phyloP scores from a whole-genome alignment of 2,329 filamentous ascomycete genomes.

The Colletotrichum sp. region DNA sequence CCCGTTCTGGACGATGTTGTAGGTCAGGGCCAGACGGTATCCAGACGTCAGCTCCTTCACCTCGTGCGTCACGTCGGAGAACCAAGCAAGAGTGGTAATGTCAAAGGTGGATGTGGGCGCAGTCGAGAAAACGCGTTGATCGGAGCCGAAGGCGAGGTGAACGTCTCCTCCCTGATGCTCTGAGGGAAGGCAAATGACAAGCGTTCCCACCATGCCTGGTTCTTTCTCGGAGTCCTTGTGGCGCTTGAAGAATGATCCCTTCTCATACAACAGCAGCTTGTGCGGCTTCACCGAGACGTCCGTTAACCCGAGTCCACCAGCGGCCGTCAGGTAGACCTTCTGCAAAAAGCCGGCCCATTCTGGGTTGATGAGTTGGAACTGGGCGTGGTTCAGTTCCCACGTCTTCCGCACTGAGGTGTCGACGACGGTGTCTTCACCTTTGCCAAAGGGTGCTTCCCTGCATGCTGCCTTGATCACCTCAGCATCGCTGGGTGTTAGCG shows the following conservation, averaged over 20 bases:
- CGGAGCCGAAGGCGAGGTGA: conserved; percentile 36
- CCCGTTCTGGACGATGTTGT: conserved; percentile 47
- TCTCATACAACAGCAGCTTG: conserved; percentile 51
- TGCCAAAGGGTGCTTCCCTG: conserved; percentile 22
- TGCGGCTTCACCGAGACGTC: conserved; percentile 35
- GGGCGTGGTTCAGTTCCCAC: conserved; percentile 39
- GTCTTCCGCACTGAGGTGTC: conserved; percentile 42
- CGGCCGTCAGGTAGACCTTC: conserved; percentile 6
- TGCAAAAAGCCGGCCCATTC: conserved; percentile 36
- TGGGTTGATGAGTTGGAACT: conserved; percentile 41
- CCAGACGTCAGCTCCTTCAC: conserved; percentile 45
- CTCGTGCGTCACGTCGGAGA: conserved; percentile 54
- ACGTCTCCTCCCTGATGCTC: conserved; percentile 48
- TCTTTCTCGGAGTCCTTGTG: conserved; percentile 51
- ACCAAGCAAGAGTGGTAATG: conserved; percentile 42
- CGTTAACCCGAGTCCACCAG: conserved; percentile 31
- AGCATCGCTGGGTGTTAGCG: too few relatives aligned
- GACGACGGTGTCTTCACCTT: conserved; percentile 39
- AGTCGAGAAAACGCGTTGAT: conserved; percentile 35
- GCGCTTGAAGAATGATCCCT: conserved; percentile 50
- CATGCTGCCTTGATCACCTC: too few relatives aligned
- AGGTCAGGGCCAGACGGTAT: conserved; percentile 51
- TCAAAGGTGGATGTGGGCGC: conserved; percentile 32
- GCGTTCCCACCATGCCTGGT: conserved; percentile 50
- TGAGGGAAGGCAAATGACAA: conserved; percentile 51